A percentile compares a stretch with the other conserved stretches of the same genome.
These are phyloP conservation scores for Lotus japonicus DNA, from an alignment of 306 rosid species.

Conservation along the genomic window DNA sequence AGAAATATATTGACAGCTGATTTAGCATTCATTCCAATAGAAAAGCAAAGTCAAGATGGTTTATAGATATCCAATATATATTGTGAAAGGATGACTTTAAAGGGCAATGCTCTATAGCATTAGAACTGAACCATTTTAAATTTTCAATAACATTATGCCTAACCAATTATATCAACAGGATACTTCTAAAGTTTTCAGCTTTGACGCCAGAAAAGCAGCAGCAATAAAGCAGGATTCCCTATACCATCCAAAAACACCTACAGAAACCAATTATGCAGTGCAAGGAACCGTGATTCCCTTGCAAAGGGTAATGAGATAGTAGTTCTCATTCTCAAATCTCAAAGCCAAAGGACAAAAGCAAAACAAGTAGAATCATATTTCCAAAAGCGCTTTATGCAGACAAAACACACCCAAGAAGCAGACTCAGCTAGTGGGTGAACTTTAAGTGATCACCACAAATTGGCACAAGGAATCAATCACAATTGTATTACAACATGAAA, in stretches of 20 bases:
- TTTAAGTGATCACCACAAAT: conserved; percentile 6
- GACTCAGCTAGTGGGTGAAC: conserved; percentile 1
- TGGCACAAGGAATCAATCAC: background rate
- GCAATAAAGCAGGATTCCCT: conserved; percentile 5
- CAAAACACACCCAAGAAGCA: background rate
- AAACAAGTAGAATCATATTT: conserved; percentile 11
- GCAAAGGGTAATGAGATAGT: background rate
- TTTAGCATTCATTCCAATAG: background rate
- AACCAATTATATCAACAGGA: background rate
- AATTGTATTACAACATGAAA: background rate
- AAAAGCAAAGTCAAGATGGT: background rate
- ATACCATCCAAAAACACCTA: background rate
- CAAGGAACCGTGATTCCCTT: conserved; percentile 5
- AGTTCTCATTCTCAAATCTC: too few relatives aligned
- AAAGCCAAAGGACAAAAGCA: background rate
- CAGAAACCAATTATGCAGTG: background rate
- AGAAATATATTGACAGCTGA: background rate
- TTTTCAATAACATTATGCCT: background rate
- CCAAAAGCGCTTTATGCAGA: background rate
- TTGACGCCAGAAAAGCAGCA: conserved; percentile 1
- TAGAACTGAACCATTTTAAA: background rate
- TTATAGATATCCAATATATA: too few relatives aligned
- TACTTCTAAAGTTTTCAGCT: background rate
- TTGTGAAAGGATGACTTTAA: too few relatives aligned
- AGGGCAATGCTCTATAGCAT: background rate